Evolutionary conservation across 164 flowering plant genomes (phyloP), one percentile per base, ranked within the genome.

Genomic region (Akebia trifoliata): DNA sequence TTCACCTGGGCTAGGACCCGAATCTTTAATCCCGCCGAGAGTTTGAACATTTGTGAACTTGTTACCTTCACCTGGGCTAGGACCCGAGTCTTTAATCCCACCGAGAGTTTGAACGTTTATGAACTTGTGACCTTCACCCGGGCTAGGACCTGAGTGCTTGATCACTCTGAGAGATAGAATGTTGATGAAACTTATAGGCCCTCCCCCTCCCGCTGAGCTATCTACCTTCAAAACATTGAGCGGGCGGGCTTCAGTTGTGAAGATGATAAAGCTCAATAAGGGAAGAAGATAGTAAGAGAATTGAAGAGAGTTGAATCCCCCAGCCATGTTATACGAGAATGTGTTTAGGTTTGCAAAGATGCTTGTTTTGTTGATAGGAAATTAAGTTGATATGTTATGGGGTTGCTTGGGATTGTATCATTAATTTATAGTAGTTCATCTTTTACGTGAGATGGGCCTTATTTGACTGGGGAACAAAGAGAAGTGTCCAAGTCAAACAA

Each of bases 1-100:
- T 4, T 50, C 51, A 20, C 79, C 76, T 0, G 73, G 66, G 38
- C 71, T 62, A 2, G 76, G 73, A 10, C 75, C 76, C 0, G 69
- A 49, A 8, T 55, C n/a, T 51, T 72, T 69, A 8, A 66, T 57
- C 17, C 63, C 68, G 25, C 70, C 74, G 8, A 70, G 63, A 20
- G 61, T 62, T 12, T 12, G 6, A 5, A 12, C 26, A 8, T 29
- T 47, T 8, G 17, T 30, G 32, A 28, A 47, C 18, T 12, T 51
- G 42, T 64, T 44, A 15, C 62, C 68, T n/a, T 2, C 37, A 7
- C 67, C 71, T 15, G 66, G 68, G 42, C 72, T 68, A 2, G 67
- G 72, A n/a, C 72, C 65, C 1, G 67, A 53, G 8, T 38, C 49
- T 61, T 69, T 69, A 30, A 59, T 55, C 15, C 35, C 68, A 18